Conservation (phyloP, 495 filamentous ascomycete genomes). For the Aspergillus sclerotioniger region DNA sequence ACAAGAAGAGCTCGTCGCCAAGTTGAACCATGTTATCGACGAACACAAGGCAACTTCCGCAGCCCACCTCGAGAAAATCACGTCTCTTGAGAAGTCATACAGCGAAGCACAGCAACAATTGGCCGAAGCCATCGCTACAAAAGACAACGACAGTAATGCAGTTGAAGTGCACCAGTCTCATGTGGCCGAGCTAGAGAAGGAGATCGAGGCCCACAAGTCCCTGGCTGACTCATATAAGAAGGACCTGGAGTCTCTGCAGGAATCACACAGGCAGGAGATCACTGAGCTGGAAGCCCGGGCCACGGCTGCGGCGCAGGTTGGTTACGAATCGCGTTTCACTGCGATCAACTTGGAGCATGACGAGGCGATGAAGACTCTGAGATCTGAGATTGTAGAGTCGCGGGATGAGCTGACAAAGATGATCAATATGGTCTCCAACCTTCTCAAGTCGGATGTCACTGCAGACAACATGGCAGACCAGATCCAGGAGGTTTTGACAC, state of each 20-base stretch:
- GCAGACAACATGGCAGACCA: constrained; percentile 45
- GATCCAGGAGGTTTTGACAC: constrained; percentile 44
- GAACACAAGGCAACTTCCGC: constrained; percentile 72
- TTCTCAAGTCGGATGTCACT: constrained; percentile 50
- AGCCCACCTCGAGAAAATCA: constrained; percentile 59
- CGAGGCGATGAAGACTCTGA: constrained; percentile 56
- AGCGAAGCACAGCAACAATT: constrained; percentile 57
- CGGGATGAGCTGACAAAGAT: constrained; percentile 67
- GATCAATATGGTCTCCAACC: constrained; percentile 46
- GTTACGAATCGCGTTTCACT: constrained; percentile 44
- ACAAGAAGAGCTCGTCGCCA: constrained; percentile 64
- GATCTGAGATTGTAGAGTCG: constrained; percentile 68
- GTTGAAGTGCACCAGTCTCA: constrained; percentile 51
- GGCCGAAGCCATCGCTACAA: constrained; percentile 35
- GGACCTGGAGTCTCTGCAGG: constrained; percentile 51
- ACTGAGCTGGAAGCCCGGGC: constrained; percentile 44
- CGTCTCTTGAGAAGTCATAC: constrained; percentile 65
- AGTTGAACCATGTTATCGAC: constrained; percentile 71
- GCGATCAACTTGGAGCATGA: constrained; percentile 57
- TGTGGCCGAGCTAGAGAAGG: constrained; percentile 54
- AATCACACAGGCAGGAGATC: constrained; percentile 53
- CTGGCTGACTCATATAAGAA: constrained; percentile 53
- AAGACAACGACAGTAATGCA: constrained; percentile 33
- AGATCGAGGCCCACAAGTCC: constrained; percentile 55
- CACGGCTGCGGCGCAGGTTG: constrained; percentile 39